These are phyloP conservation scores for Edaphochlamys debaryana DNA, from an alignment of 139 green algal genomes.

Conservation along the genomic window DNA sequence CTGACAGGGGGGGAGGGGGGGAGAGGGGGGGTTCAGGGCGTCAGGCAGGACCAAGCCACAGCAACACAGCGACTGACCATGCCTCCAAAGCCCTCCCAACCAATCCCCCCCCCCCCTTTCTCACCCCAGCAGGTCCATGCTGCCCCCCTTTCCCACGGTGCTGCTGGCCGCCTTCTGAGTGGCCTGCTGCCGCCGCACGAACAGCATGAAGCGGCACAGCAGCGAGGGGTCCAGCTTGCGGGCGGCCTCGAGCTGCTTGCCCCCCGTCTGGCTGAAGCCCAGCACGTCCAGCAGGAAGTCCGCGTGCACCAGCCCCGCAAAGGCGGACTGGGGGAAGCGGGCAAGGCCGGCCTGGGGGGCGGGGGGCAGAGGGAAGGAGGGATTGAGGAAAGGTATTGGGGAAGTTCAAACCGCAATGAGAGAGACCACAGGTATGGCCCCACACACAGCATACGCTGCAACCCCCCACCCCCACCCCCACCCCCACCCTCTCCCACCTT, in stretches of 20 bases:
- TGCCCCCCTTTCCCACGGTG: background rate
- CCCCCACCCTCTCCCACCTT: background rate
- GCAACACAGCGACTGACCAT: too few species aligned
- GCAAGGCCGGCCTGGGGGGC: slow-evolving; percentile 8
- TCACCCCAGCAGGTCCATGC: slow-evolving; percentile 30
- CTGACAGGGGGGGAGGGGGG: background rate
- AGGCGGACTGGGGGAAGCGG: background rate
- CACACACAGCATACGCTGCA: background rate
- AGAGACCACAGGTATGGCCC: background rate
- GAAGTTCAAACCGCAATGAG: background rate
- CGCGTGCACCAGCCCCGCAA: slow-evolving; percentile 8
- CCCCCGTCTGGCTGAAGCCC: slow-evolving; percentile 15
- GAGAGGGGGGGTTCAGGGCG: too few species aligned
- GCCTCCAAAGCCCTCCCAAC: too few species aligned
- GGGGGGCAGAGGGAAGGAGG: too few species aligned
- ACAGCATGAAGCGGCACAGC: slow-evolving; percentile 29
- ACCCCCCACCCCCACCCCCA: too few species aligned
- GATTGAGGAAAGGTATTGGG: background rate
- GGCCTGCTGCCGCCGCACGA: slow-evolving; percentile 18
- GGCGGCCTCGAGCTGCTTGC: slow-evolving; percentile 19
- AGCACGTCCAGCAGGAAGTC: slow-evolving; percentile 34
- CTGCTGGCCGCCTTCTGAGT: slow-evolving; percentile 7
- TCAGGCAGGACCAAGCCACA: background rate
- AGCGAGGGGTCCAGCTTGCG: slow-evolving; percentile 4
- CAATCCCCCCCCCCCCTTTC: too few species aligned